Percentiles rank a stretch among this genome's conserved stretches.
These are phyloP conservation scores for Saccharomycopsis fodiens DNA, from an alignment of 805 yeast genomes.

Conservation along the genomic window DNA sequence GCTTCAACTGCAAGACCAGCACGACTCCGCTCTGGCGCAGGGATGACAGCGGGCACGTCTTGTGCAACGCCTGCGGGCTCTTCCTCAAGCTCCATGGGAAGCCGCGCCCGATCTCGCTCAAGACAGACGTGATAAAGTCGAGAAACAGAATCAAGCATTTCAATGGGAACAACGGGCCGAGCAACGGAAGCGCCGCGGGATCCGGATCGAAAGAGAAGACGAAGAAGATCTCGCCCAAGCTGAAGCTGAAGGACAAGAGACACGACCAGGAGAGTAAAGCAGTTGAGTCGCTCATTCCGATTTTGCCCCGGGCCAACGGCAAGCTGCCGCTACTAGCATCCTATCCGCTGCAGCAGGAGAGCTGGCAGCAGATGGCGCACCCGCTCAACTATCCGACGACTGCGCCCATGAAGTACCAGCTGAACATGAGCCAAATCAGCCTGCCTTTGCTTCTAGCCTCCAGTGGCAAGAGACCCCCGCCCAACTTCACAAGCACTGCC, in stretches of 20 bases:
- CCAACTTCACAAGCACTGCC: slow-evolving; percentile 2
- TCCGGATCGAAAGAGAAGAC: slow-evolving; percentile 3
- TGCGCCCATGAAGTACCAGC: slow-evolving; percentile 65
- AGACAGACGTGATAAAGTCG: slow-evolving; percentile 87
- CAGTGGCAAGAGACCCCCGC: slow-evolving; percentile 22
- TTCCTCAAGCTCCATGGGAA: slow-evolving; percentile 87
- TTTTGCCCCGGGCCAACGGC: slow-evolving; percentile 7
- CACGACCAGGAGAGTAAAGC: slow-evolving; percentile 12
- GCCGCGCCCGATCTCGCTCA: slow-evolving; percentile 83
- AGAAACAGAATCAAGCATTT: slow-evolving; percentile 72
- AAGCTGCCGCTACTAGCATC: slow-evolving; percentile 3
- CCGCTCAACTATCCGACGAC: slow-evolving; percentile 38
- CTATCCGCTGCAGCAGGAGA: background rate
- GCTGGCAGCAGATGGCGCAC: slow-evolving; percentile 6
- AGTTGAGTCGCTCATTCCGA: slow-evolving; percentile 9
- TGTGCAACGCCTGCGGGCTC: slow-evolving; percentile 92
- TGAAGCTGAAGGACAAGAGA: background rate
- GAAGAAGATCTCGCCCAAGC: slow-evolving; percentile 4
- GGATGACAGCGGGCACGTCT: slow-evolving; percentile 82
- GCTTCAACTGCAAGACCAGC: slow-evolving; percentile 86
- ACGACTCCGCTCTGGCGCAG: slow-evolving; percentile 95
- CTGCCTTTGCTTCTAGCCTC: slow-evolving; percentile 57
- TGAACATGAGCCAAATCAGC: slow-evolving; percentile 54
- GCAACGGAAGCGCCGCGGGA: background rate
- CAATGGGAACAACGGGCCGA: background rate